A percentile compares a stretch with the other conserved stretches of the same genome.
Conservation (phyloP, 208 protist species). For the Wallacemonas collosoma region DNA sequence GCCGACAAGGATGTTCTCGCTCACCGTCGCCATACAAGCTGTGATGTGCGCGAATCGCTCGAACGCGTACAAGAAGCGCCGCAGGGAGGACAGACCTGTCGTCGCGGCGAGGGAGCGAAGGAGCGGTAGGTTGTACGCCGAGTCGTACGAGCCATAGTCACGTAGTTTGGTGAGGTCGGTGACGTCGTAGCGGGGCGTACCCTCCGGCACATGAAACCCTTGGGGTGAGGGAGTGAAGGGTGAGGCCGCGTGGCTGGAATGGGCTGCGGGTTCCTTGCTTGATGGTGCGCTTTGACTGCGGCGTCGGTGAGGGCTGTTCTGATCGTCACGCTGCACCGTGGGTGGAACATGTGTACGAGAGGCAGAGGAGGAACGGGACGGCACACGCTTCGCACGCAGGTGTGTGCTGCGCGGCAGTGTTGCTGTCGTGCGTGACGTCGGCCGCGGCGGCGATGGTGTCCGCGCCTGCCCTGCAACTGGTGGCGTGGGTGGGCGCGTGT, state of each 20-base stretch:
- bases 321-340: background rate
- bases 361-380: background rate
- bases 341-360: too few species aligned
- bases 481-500: background rate
- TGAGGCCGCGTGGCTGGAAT: background rate
- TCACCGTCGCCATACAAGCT: conserved; percentile 43
- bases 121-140: conserved; percentile 45
- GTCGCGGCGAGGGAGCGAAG: conserved; percentile 28
- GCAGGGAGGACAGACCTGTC: conserved; percentile 17
- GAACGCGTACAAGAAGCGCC: conserved; percentile 33
- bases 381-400: background rate
- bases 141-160: conserved; percentile 52
- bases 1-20: conserved; percentile 54
- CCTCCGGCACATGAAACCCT: background rate
- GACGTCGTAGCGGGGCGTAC: conserved; percentile 36
- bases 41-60: conserved; percentile 40
- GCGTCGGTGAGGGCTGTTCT: background rate
- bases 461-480: background rate
- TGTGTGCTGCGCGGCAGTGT: background rate
- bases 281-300: background rate
- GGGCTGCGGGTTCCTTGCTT: background rate
- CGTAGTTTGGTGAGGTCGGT: conserved; percentile 62
- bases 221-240: conserved; percentile 2
- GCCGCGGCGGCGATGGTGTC: background rate
- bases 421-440: background rate